Conservation (phyloP, 192 early-diverging fungal genomes). For the Phycomyces blakesleeanus region DNA sequence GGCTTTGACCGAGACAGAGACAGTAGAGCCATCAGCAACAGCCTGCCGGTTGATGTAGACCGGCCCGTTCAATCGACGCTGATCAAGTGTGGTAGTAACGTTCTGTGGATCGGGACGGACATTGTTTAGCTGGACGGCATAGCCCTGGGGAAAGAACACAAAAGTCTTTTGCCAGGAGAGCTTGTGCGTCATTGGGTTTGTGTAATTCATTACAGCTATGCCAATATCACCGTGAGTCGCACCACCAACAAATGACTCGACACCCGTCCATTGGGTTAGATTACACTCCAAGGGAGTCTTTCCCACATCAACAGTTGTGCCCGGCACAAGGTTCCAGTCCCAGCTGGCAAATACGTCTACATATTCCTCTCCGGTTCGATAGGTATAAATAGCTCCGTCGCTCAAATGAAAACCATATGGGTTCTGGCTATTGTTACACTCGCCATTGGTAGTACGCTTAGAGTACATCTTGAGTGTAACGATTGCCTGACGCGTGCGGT, state of each 20-base stretch:
- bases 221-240: constrained; percentile 21
- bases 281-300: constrained; percentile 14
- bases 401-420: constrained; percentile 27
- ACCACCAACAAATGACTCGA: constrained; percentile 26
- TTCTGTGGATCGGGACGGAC: neutral
- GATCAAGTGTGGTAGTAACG: constrained; percentile 24
- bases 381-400: constrained; percentile 28
- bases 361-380: constrained; percentile 25
- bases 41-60: constrained; percentile 7
- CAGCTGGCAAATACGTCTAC: constrained; percentile 26
- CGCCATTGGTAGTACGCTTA: constrained; percentile 21
- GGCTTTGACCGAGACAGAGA: constrained; percentile 2
- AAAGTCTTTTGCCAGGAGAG: constrained; percentile 23
- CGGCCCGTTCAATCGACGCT: constrained; percentile 15
- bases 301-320: constrained; percentile 27
- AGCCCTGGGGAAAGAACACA: constrained; percentile 23
- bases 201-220: constrained; percentile 28
- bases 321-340: constrained; percentile 33
- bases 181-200: constrained; percentile 17
- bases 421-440: constrained; percentile 29
- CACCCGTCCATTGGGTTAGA: constrained; percentile 14
- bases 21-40: too few relatives aligned
- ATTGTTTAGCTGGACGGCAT: constrained; percentile 15
- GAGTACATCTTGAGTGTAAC: constrained; percentile 31
- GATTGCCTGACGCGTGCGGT: constrained; percentile 14